Conservation (phyloP, 768 basidiomycete species). For the Terana coerulea region DNA sequence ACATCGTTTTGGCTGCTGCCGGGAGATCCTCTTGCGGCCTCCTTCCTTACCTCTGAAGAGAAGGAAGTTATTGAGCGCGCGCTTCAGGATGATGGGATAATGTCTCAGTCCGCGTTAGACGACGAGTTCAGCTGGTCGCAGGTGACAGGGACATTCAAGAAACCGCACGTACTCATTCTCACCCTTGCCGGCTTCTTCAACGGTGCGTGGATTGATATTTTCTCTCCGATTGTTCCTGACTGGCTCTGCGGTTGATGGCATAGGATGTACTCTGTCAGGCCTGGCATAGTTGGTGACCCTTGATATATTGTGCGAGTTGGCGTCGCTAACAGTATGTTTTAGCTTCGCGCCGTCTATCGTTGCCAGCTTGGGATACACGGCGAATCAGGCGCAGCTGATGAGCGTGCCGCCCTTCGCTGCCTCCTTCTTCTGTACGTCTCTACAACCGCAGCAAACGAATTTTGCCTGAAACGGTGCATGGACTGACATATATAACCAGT, state of each 20-base stretch:
- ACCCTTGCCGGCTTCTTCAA: conserved; percentile 13
- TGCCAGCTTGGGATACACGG: conserved; percentile 25
- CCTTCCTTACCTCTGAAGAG: conserved; percentile 15
- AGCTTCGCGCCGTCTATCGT: conserved; percentile 27
- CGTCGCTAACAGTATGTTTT: not conserved
- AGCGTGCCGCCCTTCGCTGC: conserved; percentile 31
- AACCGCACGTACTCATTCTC: conserved; percentile 12
- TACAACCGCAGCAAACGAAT: not conserved
- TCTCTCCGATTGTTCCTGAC: no score
- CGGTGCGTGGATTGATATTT: not conserved
- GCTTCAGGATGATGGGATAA: conserved; percentile 14
- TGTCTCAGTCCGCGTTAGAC: conserved; percentile 1
- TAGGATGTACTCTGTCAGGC: conserved; percentile 17
- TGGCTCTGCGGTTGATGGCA: not conserved
- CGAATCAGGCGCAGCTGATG: conserved; percentile 27
- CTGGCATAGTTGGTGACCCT: conserved; percentile 25
- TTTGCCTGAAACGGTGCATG: not conserved
- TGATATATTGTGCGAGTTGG: not conserved
- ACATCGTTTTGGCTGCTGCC: conserved; percentile 10
- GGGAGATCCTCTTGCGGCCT: not conserved
- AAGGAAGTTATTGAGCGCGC: conserved; percentile 5
- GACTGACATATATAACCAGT: conserved; percentile 23
- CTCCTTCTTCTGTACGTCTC: conserved; percentile 21
- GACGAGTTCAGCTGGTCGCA: conserved; percentile 10
- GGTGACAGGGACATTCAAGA: conserved; percentile 9